Evolutionary conservation across 805 yeast species (phyloP).

Genomic region (Wickerhamiella lipophila): DNA sequence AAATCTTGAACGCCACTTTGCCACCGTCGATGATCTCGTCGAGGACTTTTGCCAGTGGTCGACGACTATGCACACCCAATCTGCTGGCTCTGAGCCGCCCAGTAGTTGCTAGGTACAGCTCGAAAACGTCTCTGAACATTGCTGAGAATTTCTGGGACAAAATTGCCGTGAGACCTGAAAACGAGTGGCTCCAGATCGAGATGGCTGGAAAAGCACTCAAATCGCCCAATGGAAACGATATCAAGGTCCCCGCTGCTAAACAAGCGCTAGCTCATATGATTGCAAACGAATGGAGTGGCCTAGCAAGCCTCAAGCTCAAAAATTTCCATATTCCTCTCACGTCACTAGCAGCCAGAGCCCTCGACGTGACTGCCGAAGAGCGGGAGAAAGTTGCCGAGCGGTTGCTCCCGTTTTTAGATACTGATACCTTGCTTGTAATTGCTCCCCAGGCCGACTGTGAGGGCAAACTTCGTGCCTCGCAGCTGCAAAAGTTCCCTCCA

Average conservation of each 20-base stretch:
- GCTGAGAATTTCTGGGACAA: constrained; percentile 66
- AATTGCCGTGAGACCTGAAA: constrained; percentile 34
- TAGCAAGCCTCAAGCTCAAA: constrained; percentile 52
- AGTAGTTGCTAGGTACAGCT: neutral
- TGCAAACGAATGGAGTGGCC: constrained; percentile 75
- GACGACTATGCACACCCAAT: neutral
- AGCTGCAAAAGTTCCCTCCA: constrained; percentile 65
- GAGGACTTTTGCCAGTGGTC: neutral
- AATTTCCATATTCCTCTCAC: constrained; percentile 78
- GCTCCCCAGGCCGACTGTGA: constrained; percentile 72
- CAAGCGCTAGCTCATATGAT: constrained; percentile 52
- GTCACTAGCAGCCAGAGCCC: constrained; percentile 71
- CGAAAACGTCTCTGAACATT: neutral
- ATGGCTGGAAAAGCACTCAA: constrained; percentile 37
- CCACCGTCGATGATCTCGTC: neutral
- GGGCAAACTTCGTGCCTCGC: constrained; percentile 68
- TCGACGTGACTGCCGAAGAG: constrained; percentile 52
- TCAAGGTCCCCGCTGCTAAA: constrained; percentile 45
- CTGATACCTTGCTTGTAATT: constrained; percentile 83
- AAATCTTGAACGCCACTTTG: neutral
- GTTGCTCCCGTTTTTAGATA: constrained; percentile 74
- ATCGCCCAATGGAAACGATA: constrained; percentile 69
- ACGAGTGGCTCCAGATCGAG: constrained; percentile 15
- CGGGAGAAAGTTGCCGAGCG: constrained; percentile 47
- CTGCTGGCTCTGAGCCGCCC: neutral